These are phyloP conservation scores for Nepenthes gracilis DNA, from an alignment of 148 eudicot genomes.

Conservation along the genomic window DNA sequence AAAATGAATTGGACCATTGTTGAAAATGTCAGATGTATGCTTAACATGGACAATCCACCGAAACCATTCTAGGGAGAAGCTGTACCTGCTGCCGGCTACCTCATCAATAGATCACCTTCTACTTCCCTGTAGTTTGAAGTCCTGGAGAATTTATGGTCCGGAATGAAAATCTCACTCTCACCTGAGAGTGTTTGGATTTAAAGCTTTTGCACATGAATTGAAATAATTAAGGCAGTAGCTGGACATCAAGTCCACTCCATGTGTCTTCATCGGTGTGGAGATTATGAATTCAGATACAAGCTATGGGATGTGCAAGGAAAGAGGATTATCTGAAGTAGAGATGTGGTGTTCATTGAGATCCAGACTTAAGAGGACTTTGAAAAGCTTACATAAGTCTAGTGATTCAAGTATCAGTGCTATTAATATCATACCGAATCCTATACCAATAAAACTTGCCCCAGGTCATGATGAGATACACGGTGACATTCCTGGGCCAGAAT, in stretches of 20 bases:
- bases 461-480: too few relatives aligned
- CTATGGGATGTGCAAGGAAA: background rate
- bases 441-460: too few relatives aligned
- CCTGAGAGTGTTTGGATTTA: conserved; percentile 13
- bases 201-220: conserved; percentile 6
- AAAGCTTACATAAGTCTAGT: background rate
- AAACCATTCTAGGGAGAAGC: conserved; percentile 11
- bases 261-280: background rate
- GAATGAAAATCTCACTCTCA: conserved; percentile 5
- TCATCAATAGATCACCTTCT: conserved; percentile 13
- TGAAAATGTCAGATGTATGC: conserved; percentile 11
- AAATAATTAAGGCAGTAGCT: conserved; percentile 6
- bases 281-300: conserved; percentile 1
- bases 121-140: conserved; percentile 8
- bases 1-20: conserved; percentile 9
- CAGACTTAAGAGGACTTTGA: conserved; percentile 3
- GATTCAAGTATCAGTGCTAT: background rate
- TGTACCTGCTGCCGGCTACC: background rate
- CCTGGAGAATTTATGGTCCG: conserved; percentile 3
- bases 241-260: background rate
- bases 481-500: too few relatives aligned
- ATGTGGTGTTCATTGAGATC: conserved; percentile 10
- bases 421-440: too few relatives aligned
- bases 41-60: background rate
- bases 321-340: conserved; percentile 6